A percentile compares a stretch with the other conserved stretches of the same genome.
These are phyloP conservation scores for Tephrocybe rancida DNA, from an alignment of 768 basidiomycete species.

Conservation along the genomic window DNA sequence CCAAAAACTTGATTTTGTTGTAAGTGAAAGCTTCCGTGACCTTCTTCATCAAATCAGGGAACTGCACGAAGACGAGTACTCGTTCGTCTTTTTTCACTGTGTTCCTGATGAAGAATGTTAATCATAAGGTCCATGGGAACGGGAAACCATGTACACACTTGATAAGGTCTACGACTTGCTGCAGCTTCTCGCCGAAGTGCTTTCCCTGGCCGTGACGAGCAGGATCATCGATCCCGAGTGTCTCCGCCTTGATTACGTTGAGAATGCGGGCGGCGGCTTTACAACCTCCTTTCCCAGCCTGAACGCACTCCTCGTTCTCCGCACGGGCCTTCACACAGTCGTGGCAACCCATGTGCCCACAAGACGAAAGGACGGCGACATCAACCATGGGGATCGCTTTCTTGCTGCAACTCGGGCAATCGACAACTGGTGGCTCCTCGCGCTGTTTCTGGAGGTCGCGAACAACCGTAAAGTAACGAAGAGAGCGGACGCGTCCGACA, in stretches of 20 bases:
- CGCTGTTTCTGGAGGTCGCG: slow-evolving; percentile 83
- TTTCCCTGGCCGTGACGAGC: slow-evolving; percentile 71
- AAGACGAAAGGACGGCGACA: slow-evolving; percentile 86
- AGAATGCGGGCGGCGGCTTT: slow-evolving; percentile 78
- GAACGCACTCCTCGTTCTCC: slow-evolving; percentile 80
- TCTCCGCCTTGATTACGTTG: slow-evolving; percentile 81
- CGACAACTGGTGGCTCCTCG: slow-evolving; percentile 56
- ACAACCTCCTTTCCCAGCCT: slow-evolving; percentile 68
- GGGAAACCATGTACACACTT: slow-evolving; percentile 47
- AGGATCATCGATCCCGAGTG: slow-evolving; percentile 79
- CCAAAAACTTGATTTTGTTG: slow-evolving; percentile 73
- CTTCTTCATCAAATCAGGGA: slow-evolving; percentile 90
- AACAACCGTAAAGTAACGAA: slow-evolving; percentile 91
- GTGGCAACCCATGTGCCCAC: slow-evolving; percentile 87
- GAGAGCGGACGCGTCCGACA: slow-evolving; percentile 85
- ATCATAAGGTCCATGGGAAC: slow-evolving; percentile 2
- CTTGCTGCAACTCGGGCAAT: slow-evolving; percentile 65
- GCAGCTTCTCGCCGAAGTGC: slow-evolving; percentile 83
- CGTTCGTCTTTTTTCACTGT: slow-evolving; percentile 75
- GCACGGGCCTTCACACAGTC: slow-evolving; percentile 74
- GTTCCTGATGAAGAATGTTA: slow-evolving; percentile 43
- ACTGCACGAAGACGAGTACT: slow-evolving; percentile 94
- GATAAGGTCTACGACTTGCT: slow-evolving; percentile 74
- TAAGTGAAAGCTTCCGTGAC: slow-evolving; percentile 79
- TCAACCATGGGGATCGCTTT: slow-evolving; percentile 62